Base-by-base conservation (phyloP, 2,329 filamentous ascomycete genomes). In the Alternaria infectoria region DNA sequence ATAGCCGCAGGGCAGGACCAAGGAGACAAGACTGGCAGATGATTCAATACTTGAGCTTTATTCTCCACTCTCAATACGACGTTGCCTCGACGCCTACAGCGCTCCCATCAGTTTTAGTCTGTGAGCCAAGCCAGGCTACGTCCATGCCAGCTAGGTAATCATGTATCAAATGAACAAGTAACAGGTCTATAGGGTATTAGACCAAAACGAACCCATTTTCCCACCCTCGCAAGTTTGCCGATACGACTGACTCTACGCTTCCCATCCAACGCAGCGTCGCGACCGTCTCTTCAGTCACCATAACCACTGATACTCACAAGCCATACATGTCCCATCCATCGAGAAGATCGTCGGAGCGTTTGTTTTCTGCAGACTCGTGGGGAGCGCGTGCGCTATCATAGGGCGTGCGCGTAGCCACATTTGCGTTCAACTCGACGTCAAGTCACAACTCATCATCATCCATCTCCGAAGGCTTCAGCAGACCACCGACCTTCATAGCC, bases 381-480 rank as follows among this genome's bases (percentile, higher is more conserved):
- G 47, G 52, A 5, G 52, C 54, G 21, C 61, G 43, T 57, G 54
- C 59, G 51, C 62, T 67, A 51, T 80, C 79, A 66, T 74, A 80
- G 58, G 77, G 77, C 51, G 78, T 80, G 65, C 79, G 78, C 64
- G 74, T 78, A 44, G 80, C 77, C 69, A 68, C 73, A 61, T 66
- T 66, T 54, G 74, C 71, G 32, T 72, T 73, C 64, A 82, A 76
- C 66, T 82, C 81, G 74, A 81, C 76, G 71, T 79, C 70, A 49
- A 94, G 92, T 97, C 93, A 97, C 81, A 94, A 86, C 82, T 94
- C 91, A 75, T 86, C 82, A 65, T 91, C 89, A 55, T 93, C 95
- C 77, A 99, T 88, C 80, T 99, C 96, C n/a, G 93, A 96, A 54
- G 96, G 96, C 86, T 99, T 98, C 76, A 99, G 86, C 65, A 99